A percentile compares a stretch with the other conserved stretches of the same genome.
phyloP scores from a whole-genome alignment of 2,329 filamentous ascomycete genomes.

The Chaetomiaceae sp. region DNA sequence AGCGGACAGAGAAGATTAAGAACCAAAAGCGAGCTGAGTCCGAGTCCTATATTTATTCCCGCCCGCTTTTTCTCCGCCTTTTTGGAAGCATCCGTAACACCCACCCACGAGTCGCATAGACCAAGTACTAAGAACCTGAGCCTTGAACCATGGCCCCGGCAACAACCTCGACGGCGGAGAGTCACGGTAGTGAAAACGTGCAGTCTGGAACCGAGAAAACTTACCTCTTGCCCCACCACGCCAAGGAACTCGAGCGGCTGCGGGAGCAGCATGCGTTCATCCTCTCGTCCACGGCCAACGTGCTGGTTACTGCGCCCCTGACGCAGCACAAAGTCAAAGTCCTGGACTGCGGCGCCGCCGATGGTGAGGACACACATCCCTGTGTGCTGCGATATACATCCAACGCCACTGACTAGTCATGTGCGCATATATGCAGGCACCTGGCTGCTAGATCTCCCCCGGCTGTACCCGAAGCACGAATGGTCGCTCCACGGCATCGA shows the following conservation, averaged over 20 bases:
- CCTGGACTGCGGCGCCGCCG: not conserved
- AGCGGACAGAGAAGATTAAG: too few relatives aligned
- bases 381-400: too few relatives aligned
- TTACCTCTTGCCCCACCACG: not conserved
- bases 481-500: slow-evolving; percentile 2
- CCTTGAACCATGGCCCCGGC: too few relatives aligned
- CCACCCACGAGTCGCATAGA: too few relatives aligned
- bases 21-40: too few relatives aligned
- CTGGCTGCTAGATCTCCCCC: not conserved
- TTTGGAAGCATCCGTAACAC: too few relatives aligned
- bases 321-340: not conserved
- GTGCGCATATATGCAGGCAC: not conserved
- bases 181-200: too few relatives aligned
- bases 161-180: too few relatives aligned
- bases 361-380: not conserved
- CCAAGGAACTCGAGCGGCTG: not conserved
- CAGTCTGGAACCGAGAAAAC: not conserved
- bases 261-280: not conserved
- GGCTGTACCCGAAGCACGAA: not conserved
- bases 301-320: not conserved
- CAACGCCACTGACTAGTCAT: too few relatives aligned
- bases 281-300: not conserved
- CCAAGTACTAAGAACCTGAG: too few relatives aligned
- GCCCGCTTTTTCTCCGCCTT: too few relatives aligned
- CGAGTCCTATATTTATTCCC: too few relatives aligned